Evolutionary conservation across 1,139 yeast genomes (phyloP).

Genomic region (Zygosaccharomyces sapae): DNA sequence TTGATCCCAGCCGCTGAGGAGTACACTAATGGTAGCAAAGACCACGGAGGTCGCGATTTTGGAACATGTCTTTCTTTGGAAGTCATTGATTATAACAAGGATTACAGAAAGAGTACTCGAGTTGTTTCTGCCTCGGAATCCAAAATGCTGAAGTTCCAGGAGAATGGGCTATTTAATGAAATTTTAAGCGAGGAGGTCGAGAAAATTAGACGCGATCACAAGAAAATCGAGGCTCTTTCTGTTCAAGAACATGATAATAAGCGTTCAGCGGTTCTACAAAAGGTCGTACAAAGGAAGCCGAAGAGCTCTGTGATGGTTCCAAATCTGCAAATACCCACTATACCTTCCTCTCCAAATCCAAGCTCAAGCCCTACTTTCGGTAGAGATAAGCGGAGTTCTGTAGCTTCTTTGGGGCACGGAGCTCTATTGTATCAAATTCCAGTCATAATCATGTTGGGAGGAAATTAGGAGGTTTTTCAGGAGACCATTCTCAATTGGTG

Average conservation of each 20-base stretch:
- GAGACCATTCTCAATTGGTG: slow-evolving; percentile 47
- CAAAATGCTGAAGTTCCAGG: slow-evolving; percentile 37
- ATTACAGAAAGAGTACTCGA: slow-evolving; percentile 33
- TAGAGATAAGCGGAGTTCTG: slow-evolving; percentile 27
- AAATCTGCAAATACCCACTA: slow-evolving; percentile 8
- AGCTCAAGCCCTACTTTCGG: slow-evolving; percentile 12
- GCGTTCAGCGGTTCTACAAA: slow-evolving; percentile 18
- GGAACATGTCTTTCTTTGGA: slow-evolving; percentile 25
- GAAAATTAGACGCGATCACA: slow-evolving; percentile 48
- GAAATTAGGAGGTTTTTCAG: slow-evolving; percentile 44
- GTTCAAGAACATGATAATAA: slow-evolving; percentile 38
- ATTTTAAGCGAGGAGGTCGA: slow-evolving; percentile 47
- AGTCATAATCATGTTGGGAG: slow-evolving; percentile 36
- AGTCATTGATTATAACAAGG: slow-evolving; percentile 20
- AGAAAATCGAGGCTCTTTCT: slow-evolving; percentile 43
- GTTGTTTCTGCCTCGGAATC: slow-evolving; percentile 45
- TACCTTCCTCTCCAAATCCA: slow-evolving; percentile 1
- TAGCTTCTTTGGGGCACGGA: slow-evolving; percentile 22
- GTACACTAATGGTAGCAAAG: slow-evolving; percentile 9
- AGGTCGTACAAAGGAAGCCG: slow-evolving; percentile 16
- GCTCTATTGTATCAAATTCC: slow-evolving; percentile 25
- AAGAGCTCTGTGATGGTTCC: slow-evolving; percentile 19
- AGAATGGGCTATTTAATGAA: slow-evolving; percentile 42
- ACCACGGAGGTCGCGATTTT: slow-evolving; percentile 20
- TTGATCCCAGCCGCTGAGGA: slow-evolving; percentile 33